phyloP scores from a whole-genome alignment of 2,329 filamentous ascomycete species.

The Alternaria infectoria region DNA sequence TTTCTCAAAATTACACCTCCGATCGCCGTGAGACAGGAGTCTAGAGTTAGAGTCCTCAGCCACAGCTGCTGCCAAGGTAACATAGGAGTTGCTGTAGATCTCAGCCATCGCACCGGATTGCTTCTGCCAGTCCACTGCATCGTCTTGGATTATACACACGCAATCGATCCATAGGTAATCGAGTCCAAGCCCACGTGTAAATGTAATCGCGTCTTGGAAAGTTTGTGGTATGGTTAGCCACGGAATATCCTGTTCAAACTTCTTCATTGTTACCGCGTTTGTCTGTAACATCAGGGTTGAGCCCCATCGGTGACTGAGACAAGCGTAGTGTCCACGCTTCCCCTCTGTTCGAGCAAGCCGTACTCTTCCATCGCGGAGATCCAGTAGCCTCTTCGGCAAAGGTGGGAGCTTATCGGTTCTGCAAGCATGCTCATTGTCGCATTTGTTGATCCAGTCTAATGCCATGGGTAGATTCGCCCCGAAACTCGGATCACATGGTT shows the following conservation, averaged over 20 bases:
- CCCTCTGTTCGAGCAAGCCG: too few relatives aligned
- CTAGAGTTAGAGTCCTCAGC: background rate
- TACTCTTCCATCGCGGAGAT: too few relatives aligned
- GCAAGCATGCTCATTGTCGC: too few relatives aligned
- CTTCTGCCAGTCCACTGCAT: slow-evolving; percentile 4
- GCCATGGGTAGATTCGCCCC: too few relatives aligned
- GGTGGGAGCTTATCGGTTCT: too few relatives aligned
- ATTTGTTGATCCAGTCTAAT: too few relatives aligned
- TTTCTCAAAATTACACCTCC: background rate
- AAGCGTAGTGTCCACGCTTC: background rate
- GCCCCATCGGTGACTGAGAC: slow-evolving; percentile 10
- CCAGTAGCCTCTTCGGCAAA: too few relatives aligned
- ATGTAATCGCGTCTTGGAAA: slow-evolving; percentile 7
- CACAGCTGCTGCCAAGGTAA: background rate
- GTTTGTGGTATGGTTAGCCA: background rate
- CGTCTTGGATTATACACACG: slow-evolving; percentile 7
- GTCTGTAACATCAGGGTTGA: background rate
- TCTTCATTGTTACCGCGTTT: background rate
- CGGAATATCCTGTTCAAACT: background rate
- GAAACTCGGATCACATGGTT: too few relatives aligned
- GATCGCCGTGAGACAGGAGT: background rate
- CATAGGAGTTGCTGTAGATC: slow-evolving; percentile 3
- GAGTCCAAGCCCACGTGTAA: slow-evolving; percentile 2
- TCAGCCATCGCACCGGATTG: slow-evolving; percentile 9
- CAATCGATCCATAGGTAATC: slow-evolving; percentile 10